Conservation (phyloP, 176 grass and related monocot species). For the Saccharum officinarum region DNA sequence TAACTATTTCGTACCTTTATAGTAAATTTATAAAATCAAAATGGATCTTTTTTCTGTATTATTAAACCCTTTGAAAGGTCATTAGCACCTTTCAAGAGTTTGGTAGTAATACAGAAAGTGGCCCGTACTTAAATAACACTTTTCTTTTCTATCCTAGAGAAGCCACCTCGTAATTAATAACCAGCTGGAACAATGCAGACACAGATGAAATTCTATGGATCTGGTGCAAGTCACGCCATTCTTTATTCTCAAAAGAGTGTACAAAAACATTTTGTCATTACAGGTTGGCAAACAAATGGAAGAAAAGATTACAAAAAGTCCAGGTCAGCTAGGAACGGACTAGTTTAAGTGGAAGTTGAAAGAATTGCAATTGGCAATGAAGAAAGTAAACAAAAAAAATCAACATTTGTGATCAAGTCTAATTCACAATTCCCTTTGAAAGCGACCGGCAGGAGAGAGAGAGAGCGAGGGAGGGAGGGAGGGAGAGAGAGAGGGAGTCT, state of each 20-base stretch:
- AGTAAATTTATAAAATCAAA: not conserved
- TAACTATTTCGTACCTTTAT: not conserved
- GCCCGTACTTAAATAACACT: not conserved
- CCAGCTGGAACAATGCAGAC: not conserved
- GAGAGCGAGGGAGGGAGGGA: not conserved
- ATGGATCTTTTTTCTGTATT: not conserved
- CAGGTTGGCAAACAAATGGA: not conserved
- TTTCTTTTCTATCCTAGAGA: not conserved
- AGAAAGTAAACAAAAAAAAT: conserved; percentile 6
- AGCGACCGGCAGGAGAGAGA: not conserved
- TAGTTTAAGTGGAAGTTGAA: conserved; percentile 18
- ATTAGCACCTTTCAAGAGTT: not conserved
- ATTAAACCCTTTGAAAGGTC: not conserved
- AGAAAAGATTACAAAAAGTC: not conserved
- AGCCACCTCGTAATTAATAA: conserved; percentile 7
- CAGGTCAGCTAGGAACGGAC: conserved; percentile 30
- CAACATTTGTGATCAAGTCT: not conserved
- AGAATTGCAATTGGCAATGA: conserved; percentile 38
- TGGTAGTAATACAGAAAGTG: not conserved
- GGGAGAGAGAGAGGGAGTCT: not conserved
- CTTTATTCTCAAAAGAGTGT: conserved; percentile 29
- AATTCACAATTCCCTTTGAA: conserved; percentile 28
- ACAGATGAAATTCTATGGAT: not conserved
- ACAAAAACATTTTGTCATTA: conserved; percentile 32
- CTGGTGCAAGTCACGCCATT: conserved; percentile 15